Conservation (phyloP, 2,329 filamentous ascomycete genomes). For the Chrysoporthe deuterocubensis region DNA sequence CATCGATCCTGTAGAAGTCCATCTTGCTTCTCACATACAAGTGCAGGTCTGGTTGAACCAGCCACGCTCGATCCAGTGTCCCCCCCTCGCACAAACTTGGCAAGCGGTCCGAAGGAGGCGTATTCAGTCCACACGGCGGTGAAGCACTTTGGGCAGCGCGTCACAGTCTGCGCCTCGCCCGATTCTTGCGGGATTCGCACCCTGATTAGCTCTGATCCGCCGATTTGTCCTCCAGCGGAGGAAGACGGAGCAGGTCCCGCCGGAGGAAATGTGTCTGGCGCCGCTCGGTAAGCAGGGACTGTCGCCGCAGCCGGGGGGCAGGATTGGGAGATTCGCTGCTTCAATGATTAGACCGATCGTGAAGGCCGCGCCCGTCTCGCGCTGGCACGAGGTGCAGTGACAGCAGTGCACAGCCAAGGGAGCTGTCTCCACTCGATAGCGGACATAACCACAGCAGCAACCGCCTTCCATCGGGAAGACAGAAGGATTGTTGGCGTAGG, state of each 20-base stretch:
- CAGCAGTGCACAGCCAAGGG: slow-evolving; percentile 51
- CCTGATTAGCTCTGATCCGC: neutral
- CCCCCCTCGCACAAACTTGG: slow-evolving; percentile 49
- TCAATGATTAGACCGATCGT: slow-evolving; percentile 50
- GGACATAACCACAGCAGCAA: slow-evolving; percentile 72
- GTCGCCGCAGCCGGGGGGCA: slow-evolving; percentile 36
- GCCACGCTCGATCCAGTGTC: slow-evolving; percentile 46
- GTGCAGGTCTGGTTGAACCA: slow-evolving; percentile 49
- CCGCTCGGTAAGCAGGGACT: slow-evolving; percentile 27
- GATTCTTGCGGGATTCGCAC: slow-evolving; percentile 43
- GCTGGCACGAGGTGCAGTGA: slow-evolving; percentile 52
- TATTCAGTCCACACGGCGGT: slow-evolving; percentile 49
- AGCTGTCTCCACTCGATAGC: slow-evolving; percentile 66
- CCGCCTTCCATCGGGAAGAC: slow-evolving; percentile 44
- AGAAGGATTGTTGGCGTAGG: slow-evolving; percentile 27
- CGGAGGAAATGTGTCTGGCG: slow-evolving; percentile 17
- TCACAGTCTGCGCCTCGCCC: slow-evolving; percentile 45
- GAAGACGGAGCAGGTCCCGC: slow-evolving; percentile 18
- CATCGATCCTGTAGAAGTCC: slow-evolving; percentile 43
- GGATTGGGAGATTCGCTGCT: slow-evolving; percentile 39
- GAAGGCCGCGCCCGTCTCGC: slow-evolving; percentile 46
- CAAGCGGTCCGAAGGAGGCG: slow-evolving; percentile 35
- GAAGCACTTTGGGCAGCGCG: slow-evolving; percentile 48
- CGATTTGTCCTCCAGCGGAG: neutral
- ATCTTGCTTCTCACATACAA: slow-evolving; percentile 46